Base-by-base conservation (phyloP, 1,284 basidiomycete genomes). In the Cryptococcus sp. region DNA sequence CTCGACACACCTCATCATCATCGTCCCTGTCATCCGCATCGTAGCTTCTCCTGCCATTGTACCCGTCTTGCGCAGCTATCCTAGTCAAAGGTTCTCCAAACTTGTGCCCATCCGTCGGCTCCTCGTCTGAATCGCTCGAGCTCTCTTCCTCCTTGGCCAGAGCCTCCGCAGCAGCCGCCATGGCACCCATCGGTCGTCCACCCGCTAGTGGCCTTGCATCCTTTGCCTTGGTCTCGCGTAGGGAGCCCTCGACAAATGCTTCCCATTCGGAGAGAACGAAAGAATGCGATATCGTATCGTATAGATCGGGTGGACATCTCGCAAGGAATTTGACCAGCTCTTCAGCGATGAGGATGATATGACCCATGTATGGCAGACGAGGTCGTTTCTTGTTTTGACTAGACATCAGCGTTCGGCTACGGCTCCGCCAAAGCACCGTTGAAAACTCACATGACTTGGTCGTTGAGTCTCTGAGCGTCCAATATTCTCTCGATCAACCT, bases 291-390 rank as follows among this genome's bases (percentile, higher is more conserved):
- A 93, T 80, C 45, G 77, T 71, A 1, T 79, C 74, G 31, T 81
- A 78, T n/a, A 94, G 77, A 35, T 90, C 87, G 18, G 80, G 77
- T 0, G 92, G 90, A 73, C 90, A 93, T 40, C 87, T 83, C 40
- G 91, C 85, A 49, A 74, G 59, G 65, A 76, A 69, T 48, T 74
- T 69, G 62, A 73, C 62, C 18, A 72, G 48, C 52, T 76, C 75
- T 57, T 76, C 70, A 42, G 70, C 63, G 34, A 99, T 92, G 53
- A 97, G 81, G 11, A 87, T 87, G 37, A 98, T 80, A 68, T 98
- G 93, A 0, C 94, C 94, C 94, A 98, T 98, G 74, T 90, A 95
- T 1, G 93, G 92, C 36, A 92, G 72, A 18, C 91, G 82, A 25
- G 87, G 82, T 79, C 83, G 70, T 82, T 85, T 22, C 79, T 82